Base-by-base conservation (phyloP, 345 rosid genomes). In the Murraya koenigii region DNA sequence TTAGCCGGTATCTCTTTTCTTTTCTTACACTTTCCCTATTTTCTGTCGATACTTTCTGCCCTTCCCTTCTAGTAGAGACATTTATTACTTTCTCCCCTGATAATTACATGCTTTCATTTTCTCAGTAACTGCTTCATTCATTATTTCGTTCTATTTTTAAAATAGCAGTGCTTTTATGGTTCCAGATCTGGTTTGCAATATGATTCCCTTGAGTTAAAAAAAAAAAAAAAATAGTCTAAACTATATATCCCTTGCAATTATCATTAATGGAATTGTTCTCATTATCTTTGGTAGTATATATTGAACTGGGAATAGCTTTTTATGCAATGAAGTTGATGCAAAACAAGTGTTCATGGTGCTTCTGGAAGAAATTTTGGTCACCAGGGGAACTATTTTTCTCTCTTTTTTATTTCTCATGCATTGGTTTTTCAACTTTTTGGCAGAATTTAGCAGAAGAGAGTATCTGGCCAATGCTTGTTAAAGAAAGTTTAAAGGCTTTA, bases 401-500 rank as follows among this genome's bases (percentile, higher is more conserved):
- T 65, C 54, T 15, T 36, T 54, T 20, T 14, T 23, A 9, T 33
- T 8, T 23, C 71, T 33, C 38, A 15, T 32, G 62, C 61, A 30
- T 47, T 44, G 33, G 61, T 35, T 78, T 66, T 38, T 64, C 17
- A 28, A 52, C 39, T 38, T 69, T 67, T 64, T 69, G 61, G 56
- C 85, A 92, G 99, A 89, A 82, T 84, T 78, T 88, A 76, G 87
- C 79, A 10, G 90, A 86, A 75, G 98, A 85, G 79, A 96, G 97
- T 72, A 89, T 93, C 44, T 92, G 88, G 95, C 98, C 97, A 25
- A 89, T 88, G 93, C 99, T 96, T 85, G 90, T 83, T 41, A 77
- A 93, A 86, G 98, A 96, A 85, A 96, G 98, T 85, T 85, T 91
- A 65, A 91, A 91, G 84, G 97, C 97, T 72, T 89, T 94, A 84